A percentile compares a stretch with the other conserved stretches of the same genome.
Conservation (phyloP, 148 eudicot genomes). For the Hydrangea macrophylla region DNA sequence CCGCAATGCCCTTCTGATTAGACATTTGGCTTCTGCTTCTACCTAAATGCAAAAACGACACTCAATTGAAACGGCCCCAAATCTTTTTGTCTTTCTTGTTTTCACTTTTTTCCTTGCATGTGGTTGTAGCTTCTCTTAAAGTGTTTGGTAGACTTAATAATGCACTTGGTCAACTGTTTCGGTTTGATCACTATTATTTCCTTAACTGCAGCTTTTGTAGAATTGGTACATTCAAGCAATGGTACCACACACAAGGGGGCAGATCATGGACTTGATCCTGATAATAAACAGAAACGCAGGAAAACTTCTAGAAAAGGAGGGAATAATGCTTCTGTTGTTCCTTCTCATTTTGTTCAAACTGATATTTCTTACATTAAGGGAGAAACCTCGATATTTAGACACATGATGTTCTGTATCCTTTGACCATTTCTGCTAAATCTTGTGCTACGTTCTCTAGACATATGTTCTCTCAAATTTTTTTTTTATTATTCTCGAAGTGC, state of each 20-base stretch:
- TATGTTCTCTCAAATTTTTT: no score
- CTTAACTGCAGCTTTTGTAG: slow-evolving; percentile 55
- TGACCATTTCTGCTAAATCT: not conserved
- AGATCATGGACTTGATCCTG: slow-evolving; percentile 31
- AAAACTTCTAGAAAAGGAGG: slow-evolving; percentile 50
- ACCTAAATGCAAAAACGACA: no score
- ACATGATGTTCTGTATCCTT: slow-evolving; percentile 74
- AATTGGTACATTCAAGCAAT: slow-evolving; percentile 80
- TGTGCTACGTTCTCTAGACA: slow-evolving; percentile 1
- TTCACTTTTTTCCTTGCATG: not conserved
- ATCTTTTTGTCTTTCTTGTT: no score
- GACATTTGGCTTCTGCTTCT: no score
- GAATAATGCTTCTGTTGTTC: slow-evolving; percentile 57
- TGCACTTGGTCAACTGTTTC: not conserved
- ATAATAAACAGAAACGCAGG: slow-evolving; percentile 41
- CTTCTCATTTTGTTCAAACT: slow-evolving; percentile 80
- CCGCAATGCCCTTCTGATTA: no score
- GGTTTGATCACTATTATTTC: not conserved
- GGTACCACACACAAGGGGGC: slow-evolving; percentile 67
- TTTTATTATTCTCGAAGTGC: no score
- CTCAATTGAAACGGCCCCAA: no score
- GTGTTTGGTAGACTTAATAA: not conserved
- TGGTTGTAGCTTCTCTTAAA: not conserved
- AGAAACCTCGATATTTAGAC: slow-evolving; percentile 61
- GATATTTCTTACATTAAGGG: slow-evolving; percentile 86